Base-by-base conservation (phyloP, 2,329 filamentous ascomycete species). In the Pochonia chlamydosporia region DNA sequence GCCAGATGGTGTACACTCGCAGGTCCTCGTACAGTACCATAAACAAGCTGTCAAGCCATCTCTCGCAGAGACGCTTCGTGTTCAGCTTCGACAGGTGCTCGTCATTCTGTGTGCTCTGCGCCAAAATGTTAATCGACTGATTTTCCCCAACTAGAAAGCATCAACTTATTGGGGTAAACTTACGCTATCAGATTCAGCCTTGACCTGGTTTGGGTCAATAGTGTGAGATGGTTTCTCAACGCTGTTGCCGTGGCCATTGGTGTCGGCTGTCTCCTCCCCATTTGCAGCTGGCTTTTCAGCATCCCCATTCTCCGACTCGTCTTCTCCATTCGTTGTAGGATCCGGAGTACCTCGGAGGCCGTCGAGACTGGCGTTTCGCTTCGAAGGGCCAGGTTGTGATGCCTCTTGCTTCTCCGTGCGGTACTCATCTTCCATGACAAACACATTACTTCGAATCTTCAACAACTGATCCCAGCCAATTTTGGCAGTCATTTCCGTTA, bases 361-460 rank as follows among this genome's bases (percentile, higher is more conserved):
- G 55, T 90, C 85, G 39, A 85, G 88, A 71, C 89, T 93, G 42
- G 90, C 79, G 63, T 86, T 90, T 39, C 86, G 81, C 58, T 82
- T 84, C 21, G 67, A 65, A 49, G 70, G 69, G 40, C 66, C 60
- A 14, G 70, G 63, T 42, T 72, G 67, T 16, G 71, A 70, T 21
- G 73, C 66, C 51, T 84, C 81, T 48, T 87, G 83, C 66, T 87
- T 89, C 69, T 97, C 93, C 48, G 85, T 87, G 42, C 93, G 83
- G 63, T 99, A 99, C 66, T 99, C 93, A 61, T 99, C 93, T 65
- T 99, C 93, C 93, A 99, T 99, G 42, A 99, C 93, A 58, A 99
- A 99, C 1, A 99, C 93, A 53, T 92, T 91, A 70, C 92, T 97
- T 56, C 93, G 81, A 59, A 95, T 96, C 67, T 89, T 95, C 44